Base-by-base conservation (phyloP, 192 early-diverging fungal genomes). In the Chytriomyces confervae region DNA sequence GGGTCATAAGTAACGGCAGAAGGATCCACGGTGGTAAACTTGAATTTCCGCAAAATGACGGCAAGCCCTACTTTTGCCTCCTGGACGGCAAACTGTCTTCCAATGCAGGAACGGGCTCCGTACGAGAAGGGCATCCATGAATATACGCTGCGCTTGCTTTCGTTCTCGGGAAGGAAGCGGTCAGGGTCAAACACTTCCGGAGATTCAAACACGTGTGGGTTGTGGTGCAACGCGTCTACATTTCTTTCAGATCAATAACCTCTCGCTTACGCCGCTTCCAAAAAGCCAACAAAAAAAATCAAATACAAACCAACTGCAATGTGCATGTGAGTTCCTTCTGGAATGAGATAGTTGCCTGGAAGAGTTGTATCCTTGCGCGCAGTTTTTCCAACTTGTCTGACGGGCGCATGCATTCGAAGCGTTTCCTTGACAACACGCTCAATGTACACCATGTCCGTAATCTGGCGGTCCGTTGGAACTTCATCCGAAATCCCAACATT, bases 61-160 rank as follows among this genome's bases (percentile, higher is more conserved):
- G 83, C 86, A n/a, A 87, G 53, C 11, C 89, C 84, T 11, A 88
- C 87, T 60, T 85, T 88, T 8, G 85, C 84, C 76, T 91, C 90
- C 78, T 86, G 79, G 48, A 91, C 50, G 47, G 90, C 87, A 79
- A 91, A 86, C 62, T 84, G 85, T 61, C 86, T 78, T n/a, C 90
- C 90, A 65, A 91, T 86, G 66, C 90, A 91, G 6, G 80, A 77
- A 13, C 89, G 81, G 27, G 75, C 60, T 16, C 86, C 86, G 16
- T 51, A 53, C 9, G 82, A 84, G 66, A 89, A 89, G 9, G 88
- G 87, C 53, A 89, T 67, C 89, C 89, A 91, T 43, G 87, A 84
- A 49, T 77, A 84, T 3, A 61, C 50, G 13, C 81, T 81, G 45
- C 87, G 78, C 65, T 84, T 83, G n/a, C 77, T 68, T 66, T 88